These are phyloP conservation scores for Blastobotrys raffinosifermentans DNA, from an alignment of 1,139 yeast species.

Conservation along the genomic window DNA sequence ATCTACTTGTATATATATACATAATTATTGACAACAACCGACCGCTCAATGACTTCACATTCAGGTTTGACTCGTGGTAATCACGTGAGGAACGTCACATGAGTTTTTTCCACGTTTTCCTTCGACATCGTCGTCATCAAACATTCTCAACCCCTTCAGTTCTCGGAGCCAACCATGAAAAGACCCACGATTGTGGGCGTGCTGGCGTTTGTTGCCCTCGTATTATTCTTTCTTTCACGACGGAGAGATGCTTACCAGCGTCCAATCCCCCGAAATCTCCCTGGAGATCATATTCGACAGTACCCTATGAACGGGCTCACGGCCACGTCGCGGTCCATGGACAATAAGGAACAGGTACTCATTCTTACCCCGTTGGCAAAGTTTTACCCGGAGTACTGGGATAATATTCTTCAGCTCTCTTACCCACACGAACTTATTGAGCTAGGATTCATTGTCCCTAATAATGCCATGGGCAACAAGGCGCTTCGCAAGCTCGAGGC, in stretches of 20 bases:
- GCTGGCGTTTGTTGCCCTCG: neutral
- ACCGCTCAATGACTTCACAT: too few species aligned
- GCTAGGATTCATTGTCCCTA: slow-evolving; percentile 86
- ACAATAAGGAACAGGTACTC: slow-evolving; percentile 74
- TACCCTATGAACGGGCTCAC: slow-evolving; percentile 75
- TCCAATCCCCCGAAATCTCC: slow-evolving; percentile 50
- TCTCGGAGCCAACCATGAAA: neutral
- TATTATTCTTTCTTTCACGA: neutral
- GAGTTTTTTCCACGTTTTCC: too few species aligned
- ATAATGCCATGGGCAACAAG: slow-evolving; percentile 69
- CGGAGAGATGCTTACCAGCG: slow-evolving; percentile 4
- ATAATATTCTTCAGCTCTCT: slow-evolving; percentile 60
- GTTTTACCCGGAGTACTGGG: slow-evolving; percentile 84
- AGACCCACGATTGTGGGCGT: neutral
- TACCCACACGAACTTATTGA: slow-evolving; percentile 85
- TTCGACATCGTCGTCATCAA: slow-evolving; percentile 1
- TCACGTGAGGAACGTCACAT: too few species aligned
- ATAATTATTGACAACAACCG: too few species aligned
- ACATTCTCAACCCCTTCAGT: neutral
- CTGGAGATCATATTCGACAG: slow-evolving; percentile 76
- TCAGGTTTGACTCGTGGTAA: too few species aligned
- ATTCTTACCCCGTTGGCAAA: slow-evolving; percentile 84
- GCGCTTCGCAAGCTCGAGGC: slow-evolving; percentile 66
- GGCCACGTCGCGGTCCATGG: slow-evolving; percentile 61
- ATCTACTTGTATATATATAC: too few species aligned